phyloP scores from a whole-genome alignment of 2,329 filamentous ascomycete genomes.

The Colletotrichum camelliae region DNA sequence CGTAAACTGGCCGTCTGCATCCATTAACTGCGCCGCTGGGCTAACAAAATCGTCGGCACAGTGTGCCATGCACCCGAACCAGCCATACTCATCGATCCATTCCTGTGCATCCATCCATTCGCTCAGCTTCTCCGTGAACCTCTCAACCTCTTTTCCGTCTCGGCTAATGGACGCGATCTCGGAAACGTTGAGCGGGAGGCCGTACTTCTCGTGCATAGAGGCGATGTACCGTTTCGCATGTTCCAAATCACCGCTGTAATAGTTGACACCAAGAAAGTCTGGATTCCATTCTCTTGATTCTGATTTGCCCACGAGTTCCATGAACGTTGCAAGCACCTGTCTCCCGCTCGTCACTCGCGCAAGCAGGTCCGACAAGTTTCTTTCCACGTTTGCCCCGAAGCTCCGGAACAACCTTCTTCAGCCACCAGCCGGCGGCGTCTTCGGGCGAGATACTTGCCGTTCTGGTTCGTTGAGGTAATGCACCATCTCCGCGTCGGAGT shows the following conservation, averaged over 20 bases:
- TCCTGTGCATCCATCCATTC: slow-evolving; percentile 47
- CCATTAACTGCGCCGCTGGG: slow-evolving; percentile 50
- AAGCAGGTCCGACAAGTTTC: slow-evolving; percentile 43
- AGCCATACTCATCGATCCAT: slow-evolving; percentile 48
- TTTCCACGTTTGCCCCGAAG: neutral
- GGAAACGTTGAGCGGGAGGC: slow-evolving; percentile 40
- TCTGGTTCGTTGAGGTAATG: slow-evolving; percentile 54
- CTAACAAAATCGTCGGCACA: slow-evolving; percentile 50
- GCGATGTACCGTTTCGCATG: slow-evolving; percentile 41
- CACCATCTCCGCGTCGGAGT: slow-evolving; percentile 35
- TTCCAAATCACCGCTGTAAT: slow-evolving; percentile 40
- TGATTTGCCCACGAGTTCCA: slow-evolving; percentile 35
- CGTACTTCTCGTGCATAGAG: slow-evolving; percentile 38
- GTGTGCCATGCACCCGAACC: slow-evolving; percentile 48
- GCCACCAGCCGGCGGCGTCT: slow-evolving; percentile 43
- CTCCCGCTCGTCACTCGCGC: slow-evolving; percentile 42
- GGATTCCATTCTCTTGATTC: slow-evolving; percentile 30
- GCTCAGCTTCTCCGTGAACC: slow-evolving; percentile 42
- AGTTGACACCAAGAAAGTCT: slow-evolving; percentile 49
- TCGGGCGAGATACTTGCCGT: slow-evolving; percentile 35
- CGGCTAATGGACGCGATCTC: slow-evolving; percentile 47
- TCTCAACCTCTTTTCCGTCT: slow-evolving; percentile 37
- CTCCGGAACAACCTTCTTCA: slow-evolving; percentile 37
- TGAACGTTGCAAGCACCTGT: slow-evolving; percentile 45
- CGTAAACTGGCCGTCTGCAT: slow-evolving; percentile 43